A percentile compares a stretch with the other conserved stretches of the same genome.
Evolutionary conservation across 2,329 filamentous ascomycete species (phyloP).

Genomic region (Aspergillus cejpii): DNA sequence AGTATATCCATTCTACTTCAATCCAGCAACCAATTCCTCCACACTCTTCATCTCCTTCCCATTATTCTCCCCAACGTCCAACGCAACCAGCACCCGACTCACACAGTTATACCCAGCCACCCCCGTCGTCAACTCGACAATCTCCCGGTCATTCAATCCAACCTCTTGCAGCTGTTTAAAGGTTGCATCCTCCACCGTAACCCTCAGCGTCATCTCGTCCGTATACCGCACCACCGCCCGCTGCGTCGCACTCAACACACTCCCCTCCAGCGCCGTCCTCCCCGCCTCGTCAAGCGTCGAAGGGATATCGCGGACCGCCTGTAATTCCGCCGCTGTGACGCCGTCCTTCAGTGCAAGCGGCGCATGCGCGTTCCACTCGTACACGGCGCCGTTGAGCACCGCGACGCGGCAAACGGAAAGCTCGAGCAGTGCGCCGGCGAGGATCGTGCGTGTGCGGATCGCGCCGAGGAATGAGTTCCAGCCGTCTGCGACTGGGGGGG

Average conservation of each 20-base stretch:
- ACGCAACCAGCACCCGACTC: conserved; percentile 72
- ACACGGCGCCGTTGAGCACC: conserved; percentile 71
- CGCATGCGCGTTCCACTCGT: conserved; percentile 76
- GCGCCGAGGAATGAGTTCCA: conserved; percentile 54
- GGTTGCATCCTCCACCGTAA: conserved; percentile 60
- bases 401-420: conserved; percentile 75
- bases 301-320: conserved; percentile 49
- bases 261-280: conserved; percentile 38
- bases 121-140: conserved; percentile 79
- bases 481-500: conserved; percentile 66
- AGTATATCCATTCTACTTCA: too few species aligned
- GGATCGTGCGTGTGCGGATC: conserved; percentile 47
- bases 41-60: conserved; percentile 58
- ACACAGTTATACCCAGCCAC: conserved; percentile 86
- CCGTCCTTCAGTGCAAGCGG: conserved; percentile 51
- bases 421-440: conserved; percentile 56
- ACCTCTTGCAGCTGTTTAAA: conserved; percentile 54
- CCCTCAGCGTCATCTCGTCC: conserved; percentile 73
- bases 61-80: conserved; percentile 56
- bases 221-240: conserved; percentile 65
- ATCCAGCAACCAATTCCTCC: conserved; percentile 51
- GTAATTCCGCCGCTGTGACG: conserved; percentile 40
- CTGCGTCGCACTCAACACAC: conserved; percentile 52
- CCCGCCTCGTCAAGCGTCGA: conserved; percentile 36
- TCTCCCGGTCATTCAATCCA: conserved; percentile 63